Base-by-base conservation (phyloP, 108 stramenopile species). In the Cylindrotheca fusiformis region DNA sequence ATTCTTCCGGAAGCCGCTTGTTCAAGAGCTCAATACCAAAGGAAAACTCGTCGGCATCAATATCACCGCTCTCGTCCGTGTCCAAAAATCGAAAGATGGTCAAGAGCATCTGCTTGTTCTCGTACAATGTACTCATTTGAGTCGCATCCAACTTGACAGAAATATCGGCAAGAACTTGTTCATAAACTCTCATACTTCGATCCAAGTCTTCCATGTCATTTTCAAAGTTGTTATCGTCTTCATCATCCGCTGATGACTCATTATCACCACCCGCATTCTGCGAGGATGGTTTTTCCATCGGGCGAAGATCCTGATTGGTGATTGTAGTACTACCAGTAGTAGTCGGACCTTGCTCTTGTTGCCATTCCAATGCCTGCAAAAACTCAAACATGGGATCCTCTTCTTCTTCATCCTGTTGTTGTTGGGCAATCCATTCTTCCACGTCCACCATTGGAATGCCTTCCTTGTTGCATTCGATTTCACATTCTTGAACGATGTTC, bases 11-110 rank as follows among this genome's bases (percentile, higher is more conserved):
- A 17, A 74, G 48, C 2, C 60, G 49, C 49, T 63, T 54, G 52
- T 74, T 74, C 49, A 74, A 54, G 27, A 67, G 36, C 2, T 74
- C 65, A 5, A 74, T 50, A 2, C 60, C 60, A 25, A 50, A 31
- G 1, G 3, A 18, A 28, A 62, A 49, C 46, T 62, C 60, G 27
- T 62, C 60, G 12, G 18, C 1, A 30, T 50, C 48, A 31, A 62
- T 50, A 14, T 33, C 45, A 14, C 60, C 60, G 23, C 48, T 24
- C 23, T 48, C 60, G 30, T 62, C 60, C 2, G 19, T 50, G 53
- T 74, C 73, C 52, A 63, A 29, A 44, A 57, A 67, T 27, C 45
- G 23, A 55, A 67, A 67, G 45, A 67, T 45, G 1, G 44, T 57
- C 3, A 67, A 27, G 4, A 67, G 24, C 66, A 57, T 67, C 1